These are phyloP conservation scores for Coemansia sp. DNA, from an alignment of 192 early-diverging fungal species.

Conservation along the genomic window DNA sequence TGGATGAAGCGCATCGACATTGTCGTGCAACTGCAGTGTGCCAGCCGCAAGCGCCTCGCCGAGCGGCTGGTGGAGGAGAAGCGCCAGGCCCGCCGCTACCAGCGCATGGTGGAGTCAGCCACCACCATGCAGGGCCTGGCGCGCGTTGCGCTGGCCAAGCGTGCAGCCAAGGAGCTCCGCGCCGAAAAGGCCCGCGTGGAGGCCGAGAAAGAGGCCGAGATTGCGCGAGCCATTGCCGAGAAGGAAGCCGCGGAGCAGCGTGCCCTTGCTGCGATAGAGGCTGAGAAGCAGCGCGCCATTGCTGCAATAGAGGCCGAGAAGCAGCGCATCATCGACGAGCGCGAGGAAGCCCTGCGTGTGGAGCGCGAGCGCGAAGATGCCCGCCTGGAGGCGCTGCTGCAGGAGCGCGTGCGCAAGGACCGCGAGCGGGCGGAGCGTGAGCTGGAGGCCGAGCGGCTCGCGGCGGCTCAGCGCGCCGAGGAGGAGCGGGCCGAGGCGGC, in stretches of 20 bases:
- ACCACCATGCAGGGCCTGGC: slow-evolving; percentile 57
- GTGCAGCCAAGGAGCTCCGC: slow-evolving; percentile 22
- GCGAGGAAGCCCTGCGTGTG: not conserved
- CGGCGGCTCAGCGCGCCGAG: not conserved
- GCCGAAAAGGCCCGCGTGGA: slow-evolving; percentile 8
- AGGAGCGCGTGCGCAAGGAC: slow-evolving; percentile 17
- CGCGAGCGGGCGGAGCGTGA: slow-evolving; percentile 10
- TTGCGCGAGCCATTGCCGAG: not conserved
- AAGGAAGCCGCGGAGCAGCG: slow-evolving; percentile 18
- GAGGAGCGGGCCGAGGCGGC: slow-evolving; percentile 16
- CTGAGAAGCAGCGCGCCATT: not conserved
- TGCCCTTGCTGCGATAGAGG: slow-evolving; percentile 21
- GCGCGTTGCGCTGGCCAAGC: slow-evolving; percentile 58
- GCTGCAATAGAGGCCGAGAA: slow-evolving; percentile 9
- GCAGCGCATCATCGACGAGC: not conserved
- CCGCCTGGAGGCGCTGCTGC: slow-evolving; percentile 10
- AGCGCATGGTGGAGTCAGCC: slow-evolving; percentile 56
- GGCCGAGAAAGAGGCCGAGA: slow-evolving; percentile 5
- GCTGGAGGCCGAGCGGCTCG: not conserved
- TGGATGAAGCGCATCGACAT: slow-evolving; percentile 54
- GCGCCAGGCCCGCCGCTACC: slow-evolving; percentile 53
- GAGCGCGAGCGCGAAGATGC: slow-evolving; percentile 19
- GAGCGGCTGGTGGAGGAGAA: slow-evolving; percentile 56
- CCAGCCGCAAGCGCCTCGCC: slow-evolving; percentile 46
- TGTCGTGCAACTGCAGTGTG: slow-evolving; percentile 54